These are phyloP conservation scores for Serendipita sp. DNA, from an alignment of 768 basidiomycete species.

Conservation along the genomic window DNA sequence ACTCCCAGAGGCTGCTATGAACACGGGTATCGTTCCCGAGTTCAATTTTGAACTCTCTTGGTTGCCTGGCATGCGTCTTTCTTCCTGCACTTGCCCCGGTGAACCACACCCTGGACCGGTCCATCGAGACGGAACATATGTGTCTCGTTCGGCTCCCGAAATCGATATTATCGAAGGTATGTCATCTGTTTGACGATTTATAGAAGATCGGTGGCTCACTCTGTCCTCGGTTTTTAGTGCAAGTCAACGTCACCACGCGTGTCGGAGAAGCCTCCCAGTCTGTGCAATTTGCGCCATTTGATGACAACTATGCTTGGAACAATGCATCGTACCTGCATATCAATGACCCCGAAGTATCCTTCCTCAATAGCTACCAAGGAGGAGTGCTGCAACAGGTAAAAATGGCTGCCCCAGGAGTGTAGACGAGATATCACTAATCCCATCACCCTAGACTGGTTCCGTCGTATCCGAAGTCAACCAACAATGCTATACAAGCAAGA, in stretches of 20 bases:
- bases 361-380: conserved; percentile 53
- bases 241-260: conserved; percentile 37
- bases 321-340: conserved; percentile 43
- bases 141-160: conserved; percentile 74
- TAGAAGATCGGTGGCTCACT: too few species aligned
- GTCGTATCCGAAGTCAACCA: conserved; percentile 55
- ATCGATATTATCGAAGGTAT: conserved; percentile 84
- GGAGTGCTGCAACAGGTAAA: conserved; percentile 62
- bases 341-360: conserved; percentile 32
- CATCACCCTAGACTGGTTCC: conserved; percentile 34
- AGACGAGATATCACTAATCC: background rate
- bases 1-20: conserved; percentile 41
- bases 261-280: conserved; percentile 67
- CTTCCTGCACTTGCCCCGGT: conserved; percentile 73
- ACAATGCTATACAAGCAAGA: conserved; percentile 38
- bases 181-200: too few species aligned
- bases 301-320: conserved; percentile 38
- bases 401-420: background rate
- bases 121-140: conserved; percentile 58
- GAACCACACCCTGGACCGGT: conserved; percentile 87
- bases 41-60: conserved; percentile 49
- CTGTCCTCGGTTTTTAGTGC: conserved; percentile 29
- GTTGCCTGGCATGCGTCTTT: conserved; percentile 77
- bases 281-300: conserved; percentile 66
- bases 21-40: conserved; percentile 37